Percentiles rank a stretch among this genome's conserved stretches.
Conservation (phyloP, 2,329 filamentous ascomycete genomes). For the Fusarium pininemorale region DNA sequence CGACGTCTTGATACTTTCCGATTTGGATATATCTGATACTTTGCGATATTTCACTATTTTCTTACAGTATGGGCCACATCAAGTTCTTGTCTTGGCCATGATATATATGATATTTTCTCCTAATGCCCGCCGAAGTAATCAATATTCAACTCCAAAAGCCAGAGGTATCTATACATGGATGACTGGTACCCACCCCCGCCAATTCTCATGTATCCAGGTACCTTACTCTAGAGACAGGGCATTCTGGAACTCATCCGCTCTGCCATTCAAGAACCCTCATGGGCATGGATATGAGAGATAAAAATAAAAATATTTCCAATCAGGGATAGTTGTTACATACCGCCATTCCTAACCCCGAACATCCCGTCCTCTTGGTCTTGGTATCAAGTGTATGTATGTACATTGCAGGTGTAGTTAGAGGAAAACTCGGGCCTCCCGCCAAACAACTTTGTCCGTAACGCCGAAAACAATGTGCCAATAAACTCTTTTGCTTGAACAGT, state of each 20-base stretch:
- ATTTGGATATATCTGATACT: background rate
- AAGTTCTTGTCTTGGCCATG: background rate
- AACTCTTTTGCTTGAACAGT: background rate
- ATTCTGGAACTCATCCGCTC: background rate
- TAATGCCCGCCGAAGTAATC: background rate
- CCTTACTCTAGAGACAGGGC: background rate
- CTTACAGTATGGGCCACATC: background rate
- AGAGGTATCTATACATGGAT: background rate
- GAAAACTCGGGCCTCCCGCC: background rate
- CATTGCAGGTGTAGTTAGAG: background rate
- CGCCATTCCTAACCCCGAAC: conserved; percentile 3
- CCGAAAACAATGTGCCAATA: background rate
- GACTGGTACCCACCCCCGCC: conserved; percentile 26
- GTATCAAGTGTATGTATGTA: background rate
- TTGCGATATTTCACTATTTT: background rate
- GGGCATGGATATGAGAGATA: background rate
- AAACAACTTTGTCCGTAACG: background rate
- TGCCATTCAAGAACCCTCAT: background rate
- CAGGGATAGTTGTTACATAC: conserved; percentile 10
- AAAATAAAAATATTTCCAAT: background rate
- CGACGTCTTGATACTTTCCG: background rate
- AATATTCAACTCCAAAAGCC: background rate
- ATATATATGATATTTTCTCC: background rate
- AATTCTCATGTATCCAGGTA: conserved; percentile 16
- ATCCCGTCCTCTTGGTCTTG: background rate